Conservation (phyloP, 192 early-diverging fungal species). For the Coemansia sp. region DNA sequence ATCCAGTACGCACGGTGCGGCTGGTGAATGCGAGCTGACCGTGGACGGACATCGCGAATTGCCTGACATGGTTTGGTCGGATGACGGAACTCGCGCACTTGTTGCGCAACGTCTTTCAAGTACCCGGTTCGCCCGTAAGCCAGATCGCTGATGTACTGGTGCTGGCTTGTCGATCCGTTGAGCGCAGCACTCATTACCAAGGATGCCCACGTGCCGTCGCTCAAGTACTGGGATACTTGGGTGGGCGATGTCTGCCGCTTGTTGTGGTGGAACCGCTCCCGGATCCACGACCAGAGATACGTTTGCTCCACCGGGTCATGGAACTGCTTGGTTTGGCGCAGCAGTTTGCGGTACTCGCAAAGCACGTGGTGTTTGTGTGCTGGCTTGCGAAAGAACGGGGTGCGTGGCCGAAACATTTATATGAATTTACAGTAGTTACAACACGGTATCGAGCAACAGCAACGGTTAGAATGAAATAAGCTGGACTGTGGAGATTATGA, state of each 20-base stretch:
- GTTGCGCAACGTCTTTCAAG: constrained; percentile 30
- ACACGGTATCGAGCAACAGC: neutral
- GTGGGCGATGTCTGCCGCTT: constrained; percentile 36
- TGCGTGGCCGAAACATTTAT: constrained; percentile 33
- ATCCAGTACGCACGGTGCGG: constrained; percentile 47
- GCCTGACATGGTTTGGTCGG: constrained; percentile 38
- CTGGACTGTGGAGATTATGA: neutral
- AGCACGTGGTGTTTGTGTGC: constrained; percentile 21
- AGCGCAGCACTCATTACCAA: constrained; percentile 25
- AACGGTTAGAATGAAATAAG: neutral
- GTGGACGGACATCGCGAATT: constrained; percentile 41
- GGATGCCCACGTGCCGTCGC: constrained; percentile 27
- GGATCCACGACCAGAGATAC: constrained; percentile 52
- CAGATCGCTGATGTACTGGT: constrained; percentile 34
- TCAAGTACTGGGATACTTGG: constrained; percentile 17
- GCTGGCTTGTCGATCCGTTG: constrained; percentile 6
- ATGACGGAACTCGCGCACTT: constrained; percentile 31
- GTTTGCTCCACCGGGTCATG: constrained; percentile 35
- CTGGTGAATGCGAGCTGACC: constrained; percentile 25
- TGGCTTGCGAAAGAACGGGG: constrained; percentile 37
- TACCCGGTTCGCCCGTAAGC: constrained; percentile 49
- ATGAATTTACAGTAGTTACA: neutral
- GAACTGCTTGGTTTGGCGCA: constrained; percentile 25
- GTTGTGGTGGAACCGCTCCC: constrained; percentile 52
- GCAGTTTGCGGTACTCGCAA: constrained; percentile 26